Evolutionary conservation across 2,329 filamentous ascomycete genomes (phyloP), one percentile per base, ranked within the genome.

Genomic region (Sclerotinia borealis): DNA sequence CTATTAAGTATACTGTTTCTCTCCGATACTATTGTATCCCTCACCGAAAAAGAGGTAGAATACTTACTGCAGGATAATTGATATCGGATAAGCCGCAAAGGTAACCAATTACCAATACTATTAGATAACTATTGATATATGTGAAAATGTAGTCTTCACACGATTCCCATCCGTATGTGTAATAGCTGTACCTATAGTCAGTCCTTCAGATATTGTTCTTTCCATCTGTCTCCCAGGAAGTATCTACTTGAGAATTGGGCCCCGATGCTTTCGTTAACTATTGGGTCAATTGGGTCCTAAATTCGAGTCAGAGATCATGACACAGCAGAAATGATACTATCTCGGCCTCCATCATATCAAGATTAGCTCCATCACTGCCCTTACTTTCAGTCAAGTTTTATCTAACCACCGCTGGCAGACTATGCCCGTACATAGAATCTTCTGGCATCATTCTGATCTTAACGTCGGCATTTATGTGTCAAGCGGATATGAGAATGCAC

Each of bases 131-230:
- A 70, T 84, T 79, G 43, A 83, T 72, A 69, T 81, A 84, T 31
- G 80, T 82, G 74, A 80, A 83, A 25, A 84, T 74, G 72, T 83
- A 83, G 48, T 79, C 76, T 56, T 79, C 75, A 2, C 75, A 77
- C 82, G 82, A 84, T 67, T 83, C 80, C 19, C 84, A 67, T 6
- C 81, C 82, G 65, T 77, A 85, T 1, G 79, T 84, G 71, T 83
- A 79, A 68, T 79, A 83, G 2, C 66, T 68, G 13, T 76, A 69
- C 5, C 77, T 73, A 65, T 77, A 80, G 61, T 78, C 75, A n/a
- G 72, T 72, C 56, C 76, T 73, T 29, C 74, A 72, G 41, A 77
- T 66, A 19, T 60, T 60, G 11, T 65, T 64, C 31, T 65, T 61
- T 9, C 66, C 64, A 49, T 59, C 47, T 7, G 65, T 68, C 22